phyloP scores from a whole-genome alignment of 2,329 filamentous ascomycete species.

The Trichophyton rubrum region DNA sequence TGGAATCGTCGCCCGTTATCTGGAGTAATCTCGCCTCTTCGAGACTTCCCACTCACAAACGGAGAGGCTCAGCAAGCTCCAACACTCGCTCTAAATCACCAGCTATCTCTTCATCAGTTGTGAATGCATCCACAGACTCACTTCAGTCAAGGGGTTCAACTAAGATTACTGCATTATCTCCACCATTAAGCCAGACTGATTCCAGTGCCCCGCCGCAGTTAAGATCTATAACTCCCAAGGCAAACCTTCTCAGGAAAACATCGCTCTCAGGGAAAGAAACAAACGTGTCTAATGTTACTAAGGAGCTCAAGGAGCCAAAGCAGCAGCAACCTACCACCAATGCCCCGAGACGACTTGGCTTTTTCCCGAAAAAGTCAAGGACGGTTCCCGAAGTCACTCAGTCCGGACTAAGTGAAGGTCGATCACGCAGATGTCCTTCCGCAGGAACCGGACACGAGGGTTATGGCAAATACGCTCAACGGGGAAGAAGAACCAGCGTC shows the following conservation, averaged over 20 bases:
- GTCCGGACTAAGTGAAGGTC: constrained; percentile 32
- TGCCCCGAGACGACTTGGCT: constrained; percentile 53
- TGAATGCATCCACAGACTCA: constrained; percentile 28
- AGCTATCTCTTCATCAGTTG: constrained; percentile 22
- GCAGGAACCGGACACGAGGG: constrained; percentile 88
- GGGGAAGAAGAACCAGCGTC: constrained; percentile 33
- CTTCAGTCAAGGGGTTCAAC: constrained; percentile 24
- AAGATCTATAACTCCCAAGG: constrained; percentile 21
- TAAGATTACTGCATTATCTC: constrained; percentile 17
- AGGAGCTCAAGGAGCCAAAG: constrained; percentile 23
- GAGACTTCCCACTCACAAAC: constrained; percentile 37
- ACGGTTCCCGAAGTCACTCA: constrained; percentile 40
- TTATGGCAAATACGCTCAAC: constrained; percentile 37
- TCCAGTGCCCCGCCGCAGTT: constrained; percentile 11
- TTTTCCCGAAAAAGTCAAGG: constrained; percentile 66
- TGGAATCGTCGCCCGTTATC: constrained; percentile 41
- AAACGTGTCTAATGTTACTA: constrained; percentile 1
- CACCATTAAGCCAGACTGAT: constrained; percentile 7
- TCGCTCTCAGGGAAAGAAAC: constrained; percentile 13
- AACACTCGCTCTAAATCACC: constrained; percentile 20
- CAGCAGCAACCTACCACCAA: constrained; percentile 16
- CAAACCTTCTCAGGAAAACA: constrained; percentile 17
- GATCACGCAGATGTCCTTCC: constrained; percentile 59
- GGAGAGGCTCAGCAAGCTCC: constrained; percentile 36
- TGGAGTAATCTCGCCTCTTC: constrained; percentile 43